Conservation (phyloP, 1,284 basidiomycete genomes). For the Stygiomarasmius scandens region DNA sequence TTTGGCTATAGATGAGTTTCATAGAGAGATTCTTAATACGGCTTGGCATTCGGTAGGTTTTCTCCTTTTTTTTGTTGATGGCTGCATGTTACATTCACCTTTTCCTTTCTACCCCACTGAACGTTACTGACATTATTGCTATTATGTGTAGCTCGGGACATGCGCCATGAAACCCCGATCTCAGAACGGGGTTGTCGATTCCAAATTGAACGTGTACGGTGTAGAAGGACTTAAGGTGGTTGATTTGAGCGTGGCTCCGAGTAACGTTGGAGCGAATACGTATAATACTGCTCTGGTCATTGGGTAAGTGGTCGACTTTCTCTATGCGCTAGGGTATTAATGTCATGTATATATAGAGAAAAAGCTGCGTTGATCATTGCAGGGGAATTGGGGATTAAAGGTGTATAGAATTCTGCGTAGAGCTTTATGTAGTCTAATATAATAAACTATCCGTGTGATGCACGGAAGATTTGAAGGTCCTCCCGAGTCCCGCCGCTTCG, state of each 20-base stretch:
- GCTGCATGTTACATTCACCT: no score
- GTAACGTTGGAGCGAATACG: constrained; percentile 27
- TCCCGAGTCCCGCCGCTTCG: no score
- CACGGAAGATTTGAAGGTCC: no score
- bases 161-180: constrained; percentile 68
- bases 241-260: constrained; percentile 28
- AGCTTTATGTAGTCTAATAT: no score
- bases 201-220: constrained; percentile 65
- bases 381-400: constrained; percentile 18
- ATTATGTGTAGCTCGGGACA: constrained; percentile 51
- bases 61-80: no score
- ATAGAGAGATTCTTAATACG: constrained; percentile 39
- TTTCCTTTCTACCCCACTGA: no score
- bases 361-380: constrained; percentile 22
- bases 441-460: no score
- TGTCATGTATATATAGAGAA: constrained; percentile 6
- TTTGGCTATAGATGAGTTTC: constrained; percentile 49
- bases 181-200: constrained; percentile 64
- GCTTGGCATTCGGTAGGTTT: constrained; percentile 58
- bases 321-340: neutral
- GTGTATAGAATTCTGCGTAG: no score
- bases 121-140: no score
- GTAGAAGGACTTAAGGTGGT: constrained; percentile 61
- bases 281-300: constrained; percentile 17
- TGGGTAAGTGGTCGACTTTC: constrained; percentile 1